Conservation (phyloP, 495 filamentous ascomycete species). For the Penicillium paxilli region DNA sequence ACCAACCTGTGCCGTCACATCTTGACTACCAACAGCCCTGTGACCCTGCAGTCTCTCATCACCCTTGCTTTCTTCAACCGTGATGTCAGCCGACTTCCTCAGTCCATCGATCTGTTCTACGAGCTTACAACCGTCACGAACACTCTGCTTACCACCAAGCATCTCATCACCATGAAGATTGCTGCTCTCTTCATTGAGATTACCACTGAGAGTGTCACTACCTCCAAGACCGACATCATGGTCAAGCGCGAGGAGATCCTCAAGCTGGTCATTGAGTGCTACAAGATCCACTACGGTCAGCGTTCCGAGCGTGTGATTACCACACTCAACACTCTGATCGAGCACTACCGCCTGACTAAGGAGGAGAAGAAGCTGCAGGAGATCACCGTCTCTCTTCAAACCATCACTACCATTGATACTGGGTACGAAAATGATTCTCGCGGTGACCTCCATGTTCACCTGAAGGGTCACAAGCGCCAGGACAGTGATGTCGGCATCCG, state of each 20-base stretch:
- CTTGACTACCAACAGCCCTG: constrained; percentile 20
- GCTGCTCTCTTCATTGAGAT: constrained; percentile 31
- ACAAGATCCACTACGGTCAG: constrained; percentile 35
- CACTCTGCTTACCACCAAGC: constrained; percentile 24
- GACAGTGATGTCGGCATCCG: constrained; percentile 17
- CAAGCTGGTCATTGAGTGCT: constrained; percentile 34
- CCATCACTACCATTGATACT: constrained; percentile 14
- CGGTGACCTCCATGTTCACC: constrained; percentile 30
- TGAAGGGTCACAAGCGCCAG: constrained; percentile 19
- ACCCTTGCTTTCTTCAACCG: constrained; percentile 24
- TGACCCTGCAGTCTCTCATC: constrained; percentile 29
- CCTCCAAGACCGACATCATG: constrained; percentile 37
- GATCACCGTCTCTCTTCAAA: constrained; percentile 11
- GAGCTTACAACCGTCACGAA: constrained; percentile 28
- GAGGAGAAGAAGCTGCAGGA: constrained; percentile 24
- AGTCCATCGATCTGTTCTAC: constrained; percentile 20
- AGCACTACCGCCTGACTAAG: constrained; percentile 33
- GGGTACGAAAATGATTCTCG: constrained; percentile 5
- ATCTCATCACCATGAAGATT: constrained; percentile 35
- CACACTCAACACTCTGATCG: constrained; percentile 27
- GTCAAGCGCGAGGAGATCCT: constrained; percentile 30
- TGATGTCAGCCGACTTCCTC: constrained; percentile 11
- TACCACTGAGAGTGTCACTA: constrained; percentile 27
- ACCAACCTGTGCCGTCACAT: constrained; percentile 28
- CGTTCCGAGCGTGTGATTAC: constrained; percentile 31